Evolutionary conservation across 2,329 filamentous ascomycete species (phyloP), one percentile per base, ranked within the genome.

Genomic region (Fusarium musae): DNA sequence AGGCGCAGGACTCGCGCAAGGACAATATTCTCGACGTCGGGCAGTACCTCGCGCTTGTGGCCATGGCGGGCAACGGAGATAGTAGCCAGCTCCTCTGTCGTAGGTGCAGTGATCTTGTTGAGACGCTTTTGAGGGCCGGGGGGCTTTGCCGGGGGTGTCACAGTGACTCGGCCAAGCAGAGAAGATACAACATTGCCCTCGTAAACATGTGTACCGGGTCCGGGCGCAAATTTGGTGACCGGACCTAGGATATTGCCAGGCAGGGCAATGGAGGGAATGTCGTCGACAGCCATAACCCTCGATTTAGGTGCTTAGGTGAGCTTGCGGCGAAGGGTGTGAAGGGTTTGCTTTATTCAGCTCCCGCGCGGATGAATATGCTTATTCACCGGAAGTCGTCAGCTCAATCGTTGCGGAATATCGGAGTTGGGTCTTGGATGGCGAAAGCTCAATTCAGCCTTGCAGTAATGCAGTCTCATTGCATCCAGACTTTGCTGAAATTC

Each of bases 1-100:
- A 98, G 92, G 53, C 96, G 92, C 40, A 94, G 94, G 44, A 99
- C 93, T 40, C 93, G 91, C 72, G 93, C 95, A 43, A 99, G 89
- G 43, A 98, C 94, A 21, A 91, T 87, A 76, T 93, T 93, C 78
- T 91, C 90, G 44, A 98, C 93, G 75, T 93, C 90, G 3, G 96
- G 96, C 12, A 98, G 87, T 59, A 95, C 89, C 81, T 94, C 93
- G 69, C 89, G 89, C 80, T 89, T 90, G 76, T 78, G 78, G 15
- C 81, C 82, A 62, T 85, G 82, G 36, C 85, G 83, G 52, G 86
- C 83, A 39, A 92, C 88, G 12, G 89, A 91, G 63, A 92, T 83
- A 17, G 85, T 89, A 15, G 88, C 83, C 7, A 87, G 83, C 53
- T 83, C 81, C 34, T 84, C 82, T 26, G 84, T 78, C 9, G 80